Percentiles rank a stretch among this genome's conserved stretches.
Evolutionary conservation across 495 filamentous ascomycete species (phyloP).

Genomic region (Penicillium goetzii): DNA sequence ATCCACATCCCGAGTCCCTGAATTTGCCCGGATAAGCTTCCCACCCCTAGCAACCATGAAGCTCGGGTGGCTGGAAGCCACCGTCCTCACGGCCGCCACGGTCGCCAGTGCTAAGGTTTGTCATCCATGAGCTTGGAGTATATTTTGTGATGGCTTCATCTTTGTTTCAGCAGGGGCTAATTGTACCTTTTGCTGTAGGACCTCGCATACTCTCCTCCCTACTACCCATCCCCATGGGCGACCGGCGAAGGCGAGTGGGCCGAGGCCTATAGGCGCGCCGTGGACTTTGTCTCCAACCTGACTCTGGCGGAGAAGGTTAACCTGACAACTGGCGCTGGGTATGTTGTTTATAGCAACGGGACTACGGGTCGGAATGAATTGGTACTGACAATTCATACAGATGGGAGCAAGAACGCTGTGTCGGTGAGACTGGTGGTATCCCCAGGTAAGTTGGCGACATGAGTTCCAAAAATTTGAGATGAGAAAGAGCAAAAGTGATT

Average conservation of each 20-base stretch:
- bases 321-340: slow-evolving; percentile 84
- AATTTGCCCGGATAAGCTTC: slow-evolving; percentile 7
- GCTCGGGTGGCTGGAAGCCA: slow-evolving; percentile 44
- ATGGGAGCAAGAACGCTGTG: slow-evolving; percentile 77
- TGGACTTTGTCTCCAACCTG: slow-evolving; percentile 77
- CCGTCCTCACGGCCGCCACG: slow-evolving; percentile 40
- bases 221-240: slow-evolving; percentile 85
- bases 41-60: slow-evolving; percentile 38
- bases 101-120: slow-evolving; percentile 44
- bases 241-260: slow-evolving; percentile 72
- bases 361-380: neutral
- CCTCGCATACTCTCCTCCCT: slow-evolving; percentile 59
- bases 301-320: slow-evolving; percentile 93
- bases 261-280: slow-evolving; percentile 76
- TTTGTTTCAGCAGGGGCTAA: slow-evolving; percentile 1
- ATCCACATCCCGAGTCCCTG: slow-evolving; percentile 12
- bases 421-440: slow-evolving; percentile 65
- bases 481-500: slow-evolving; percentile 8
- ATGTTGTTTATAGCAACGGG: slow-evolving; percentile 22
- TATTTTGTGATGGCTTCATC: neutral
- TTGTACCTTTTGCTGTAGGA: slow-evolving; percentile 26
- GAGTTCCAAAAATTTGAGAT: neutral
- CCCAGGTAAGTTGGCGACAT: slow-evolving; percentile 34
- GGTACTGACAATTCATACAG: slow-evolving; percentile 37
- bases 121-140: neutral